Conservation (phyloP, 495 filamentous ascomycete species). For the Aspergillus hancockii region DNA sequence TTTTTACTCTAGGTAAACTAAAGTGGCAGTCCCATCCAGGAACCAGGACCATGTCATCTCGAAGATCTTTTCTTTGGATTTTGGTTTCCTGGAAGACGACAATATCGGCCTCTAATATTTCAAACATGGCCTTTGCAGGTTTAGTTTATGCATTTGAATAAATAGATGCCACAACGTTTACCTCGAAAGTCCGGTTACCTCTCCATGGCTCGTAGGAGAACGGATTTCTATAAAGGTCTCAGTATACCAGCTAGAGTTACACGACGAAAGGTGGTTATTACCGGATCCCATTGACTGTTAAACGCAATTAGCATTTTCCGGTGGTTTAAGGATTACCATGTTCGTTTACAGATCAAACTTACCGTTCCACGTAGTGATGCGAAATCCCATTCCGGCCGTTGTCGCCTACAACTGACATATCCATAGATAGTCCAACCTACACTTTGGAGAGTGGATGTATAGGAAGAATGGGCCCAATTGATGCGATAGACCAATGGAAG, state of each 20-base stretch:
- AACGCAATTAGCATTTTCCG: not conserved
- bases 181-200: conserved; percentile 78
- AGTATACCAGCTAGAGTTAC: not conserved
- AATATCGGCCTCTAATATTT: conserved; percentile 89
- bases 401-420: conserved; percentile 19
- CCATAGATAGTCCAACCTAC: not conserved
- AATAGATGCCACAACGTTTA: conserved; percentile 26
- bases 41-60: conserved; percentile 94
- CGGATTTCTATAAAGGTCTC: conserved; percentile 65
- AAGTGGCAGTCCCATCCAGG: conserved; percentile 97
- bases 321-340: not conserved
- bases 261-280: conserved; percentile 32
- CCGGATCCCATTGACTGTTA: conserved; percentile 89
- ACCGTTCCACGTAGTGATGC: conserved; percentile 94
- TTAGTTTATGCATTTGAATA: conserved; percentile 5
- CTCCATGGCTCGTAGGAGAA: conserved; percentile 97
- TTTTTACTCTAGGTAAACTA: conserved; percentile 88
- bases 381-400: conserved; percentile 61
- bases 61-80: conserved; percentile 91
- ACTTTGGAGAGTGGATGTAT: not conserved
- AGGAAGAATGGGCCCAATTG: not conserved
- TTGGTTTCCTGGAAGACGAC: conserved; percentile 95
- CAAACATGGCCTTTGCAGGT: conserved; percentile 75
- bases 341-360: conserved; percentile 21
- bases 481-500: not conserved